These are phyloP conservation scores for Phialemoniopsis sp. DNA, from an alignment of 2,329 filamentous ascomycete species.

Conservation along the genomic window DNA sequence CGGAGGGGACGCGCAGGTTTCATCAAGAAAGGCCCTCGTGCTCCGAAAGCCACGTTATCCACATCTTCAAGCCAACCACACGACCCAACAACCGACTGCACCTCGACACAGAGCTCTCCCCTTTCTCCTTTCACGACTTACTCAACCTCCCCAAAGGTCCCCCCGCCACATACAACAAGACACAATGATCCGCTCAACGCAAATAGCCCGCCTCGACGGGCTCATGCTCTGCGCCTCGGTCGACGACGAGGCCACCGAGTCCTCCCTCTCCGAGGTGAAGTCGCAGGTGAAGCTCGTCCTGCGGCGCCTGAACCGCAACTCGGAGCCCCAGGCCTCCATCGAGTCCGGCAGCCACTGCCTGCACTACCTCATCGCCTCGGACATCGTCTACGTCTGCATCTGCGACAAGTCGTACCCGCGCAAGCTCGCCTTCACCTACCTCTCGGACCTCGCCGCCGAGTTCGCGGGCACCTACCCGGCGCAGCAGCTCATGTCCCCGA, in stretches of 20 bases:
- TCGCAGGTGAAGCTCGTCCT: conserved; percentile 86
- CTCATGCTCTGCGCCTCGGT: conserved; percentile 93
- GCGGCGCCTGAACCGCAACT: conserved; percentile 81
- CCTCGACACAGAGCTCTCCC: not conserved
- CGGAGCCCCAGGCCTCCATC: conserved; percentile 87
- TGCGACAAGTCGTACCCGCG: conserved; percentile 92
- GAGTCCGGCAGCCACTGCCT: conserved; percentile 78
- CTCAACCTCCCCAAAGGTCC: no score
- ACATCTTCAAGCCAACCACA: no score
- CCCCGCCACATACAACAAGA: not conserved
- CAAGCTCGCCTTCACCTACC: conserved; percentile 98
- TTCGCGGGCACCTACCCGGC: conserved; percentile 82
- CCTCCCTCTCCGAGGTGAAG: conserved; percentile 82
- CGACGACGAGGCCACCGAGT: conserved; percentile 77
- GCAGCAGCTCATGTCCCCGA: conserved; percentile 67
- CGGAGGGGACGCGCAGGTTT: no score
- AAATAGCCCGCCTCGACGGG: conserved; percentile 92
- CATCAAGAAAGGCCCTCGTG: no score
- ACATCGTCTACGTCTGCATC: conserved; percentile 89
- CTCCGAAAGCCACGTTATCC: no score
- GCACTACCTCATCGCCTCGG: conserved; percentile 80
- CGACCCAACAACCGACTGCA: no score
- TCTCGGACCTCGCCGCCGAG: conserved; percentile 85
- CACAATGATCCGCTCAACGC: conserved; percentile 87
- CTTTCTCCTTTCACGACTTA: not conserved